These are phyloP conservation scores for Phytophthora kernoviae DNA, from an alignment of 352 stramenopile species.

Conservation along the genomic window DNA sequence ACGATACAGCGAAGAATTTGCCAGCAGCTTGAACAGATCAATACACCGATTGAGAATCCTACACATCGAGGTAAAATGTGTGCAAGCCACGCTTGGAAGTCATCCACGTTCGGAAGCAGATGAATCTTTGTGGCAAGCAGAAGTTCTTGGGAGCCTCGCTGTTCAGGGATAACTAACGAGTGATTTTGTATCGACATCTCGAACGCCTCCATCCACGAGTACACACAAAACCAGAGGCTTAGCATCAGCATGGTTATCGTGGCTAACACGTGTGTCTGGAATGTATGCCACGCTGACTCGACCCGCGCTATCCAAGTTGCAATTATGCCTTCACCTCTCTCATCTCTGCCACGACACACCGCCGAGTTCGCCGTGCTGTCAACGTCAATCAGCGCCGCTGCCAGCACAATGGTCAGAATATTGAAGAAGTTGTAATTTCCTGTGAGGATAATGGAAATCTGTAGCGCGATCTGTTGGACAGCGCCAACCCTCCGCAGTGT, in stretches of 20 bases:
- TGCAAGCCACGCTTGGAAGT: conserved; percentile 49
- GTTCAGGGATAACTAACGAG: conserved; percentile 5
- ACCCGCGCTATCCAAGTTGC: conserved; percentile 14
- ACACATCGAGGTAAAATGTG: conserved; percentile 35
- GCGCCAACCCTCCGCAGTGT: conserved; percentile 58
- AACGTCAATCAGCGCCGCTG: conserved; percentile 40
- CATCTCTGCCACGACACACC: neutral
- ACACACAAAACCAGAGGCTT: conserved; percentile 32
- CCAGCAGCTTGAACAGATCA: conserved; percentile 28
- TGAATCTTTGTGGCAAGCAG: conserved; percentile 30
- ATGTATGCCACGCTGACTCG: conserved; percentile 25
- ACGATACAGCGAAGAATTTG: conserved; percentile 28
- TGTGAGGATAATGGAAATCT: conserved; percentile 87
- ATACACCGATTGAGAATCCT: conserved; percentile 11
- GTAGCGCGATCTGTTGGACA: conserved; percentile 75
- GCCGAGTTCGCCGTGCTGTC: conserved; percentile 1
- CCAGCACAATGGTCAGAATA: conserved; percentile 75
- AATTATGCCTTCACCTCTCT: neutral
- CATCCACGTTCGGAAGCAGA: conserved; percentile 42
- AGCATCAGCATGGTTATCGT: conserved; percentile 4
- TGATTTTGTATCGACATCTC: conserved; percentile 14
- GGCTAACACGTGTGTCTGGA: conserved; percentile 25
- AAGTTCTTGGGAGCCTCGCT: conserved; percentile 10
- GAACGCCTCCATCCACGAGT: conserved; percentile 33
- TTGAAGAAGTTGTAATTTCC: conserved; percentile 97